Conservation (phyloP, 306 rosid genomes). For the Mucuna pruriens region DNA sequence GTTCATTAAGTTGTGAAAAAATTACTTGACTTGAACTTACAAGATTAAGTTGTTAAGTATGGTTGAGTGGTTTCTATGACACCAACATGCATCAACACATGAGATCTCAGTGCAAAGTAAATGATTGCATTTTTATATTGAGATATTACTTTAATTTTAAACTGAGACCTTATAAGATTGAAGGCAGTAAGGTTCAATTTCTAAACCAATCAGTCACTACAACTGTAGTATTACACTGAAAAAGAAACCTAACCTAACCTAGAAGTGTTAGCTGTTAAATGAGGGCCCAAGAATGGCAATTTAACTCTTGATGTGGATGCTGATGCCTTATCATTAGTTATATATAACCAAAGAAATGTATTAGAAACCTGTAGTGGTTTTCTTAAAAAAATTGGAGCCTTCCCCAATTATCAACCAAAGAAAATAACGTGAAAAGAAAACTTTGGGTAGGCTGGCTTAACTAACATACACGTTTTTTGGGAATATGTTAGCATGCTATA, state of each 20-base stretch:
- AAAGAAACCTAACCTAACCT: not conserved
- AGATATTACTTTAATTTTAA: not conserved
- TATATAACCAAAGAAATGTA: not conserved
- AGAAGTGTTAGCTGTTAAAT: not conserved
- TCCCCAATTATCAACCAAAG: not conserved
- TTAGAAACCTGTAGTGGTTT: not conserved
- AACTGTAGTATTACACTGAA: not conserved
- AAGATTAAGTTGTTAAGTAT: not conserved
- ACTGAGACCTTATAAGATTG: not conserved
- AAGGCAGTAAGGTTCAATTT: not conserved
- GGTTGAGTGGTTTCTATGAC: not conserved
- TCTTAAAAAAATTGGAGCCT: not conserved
- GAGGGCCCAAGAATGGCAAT: not conserved
- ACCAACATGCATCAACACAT: not conserved
- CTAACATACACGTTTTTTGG: not conserved
- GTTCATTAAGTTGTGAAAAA: not conserved
- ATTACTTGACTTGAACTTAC: slow-evolving; percentile 1
- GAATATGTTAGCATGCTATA: not conserved
- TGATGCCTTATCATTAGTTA: not conserved
- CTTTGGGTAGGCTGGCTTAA: not conserved
- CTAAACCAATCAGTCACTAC: not conserved
- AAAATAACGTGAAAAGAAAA: not conserved
- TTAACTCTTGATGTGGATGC: not conserved
- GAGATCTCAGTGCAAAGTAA: not conserved
- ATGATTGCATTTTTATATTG: slow-evolving; percentile 3